Percentiles rank a stretch among this genome's conserved stretches.
phyloP scores from a whole-genome alignment of 2,329 filamentous ascomycete genomes.

The Venturia aucupariae region DNA sequence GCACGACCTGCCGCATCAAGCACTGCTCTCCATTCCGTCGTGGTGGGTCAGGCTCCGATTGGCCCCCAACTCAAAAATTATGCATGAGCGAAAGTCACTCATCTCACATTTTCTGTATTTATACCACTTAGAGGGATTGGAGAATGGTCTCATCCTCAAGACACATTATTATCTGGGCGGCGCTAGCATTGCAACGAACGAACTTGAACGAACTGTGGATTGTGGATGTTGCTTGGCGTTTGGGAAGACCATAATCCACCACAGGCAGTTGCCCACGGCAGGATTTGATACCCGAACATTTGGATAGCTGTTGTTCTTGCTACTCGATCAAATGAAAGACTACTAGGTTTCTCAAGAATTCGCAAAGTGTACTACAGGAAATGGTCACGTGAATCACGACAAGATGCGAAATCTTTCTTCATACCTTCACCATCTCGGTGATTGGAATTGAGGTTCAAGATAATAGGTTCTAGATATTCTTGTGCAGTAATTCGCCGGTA shows the following conservation, averaged over 20 bases:
- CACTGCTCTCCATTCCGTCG: background rate
- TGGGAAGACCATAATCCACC: background rate
- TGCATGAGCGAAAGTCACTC: background rate
- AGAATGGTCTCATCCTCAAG: background rate
- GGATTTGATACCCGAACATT: background rate
- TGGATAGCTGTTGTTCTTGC: background rate
- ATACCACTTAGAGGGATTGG: conserved; percentile 2
- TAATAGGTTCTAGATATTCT: no score
- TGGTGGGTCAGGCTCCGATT: background rate
- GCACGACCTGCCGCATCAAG: background rate
- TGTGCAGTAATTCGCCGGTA: no score
- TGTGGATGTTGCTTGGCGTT: background rate
- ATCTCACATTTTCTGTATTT: background rate
- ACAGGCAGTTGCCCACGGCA: background rate
- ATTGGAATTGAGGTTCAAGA: no score
- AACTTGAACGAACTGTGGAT: no score
- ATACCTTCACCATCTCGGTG: no score
- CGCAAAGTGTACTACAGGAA: background rate
- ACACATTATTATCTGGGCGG: background rate
- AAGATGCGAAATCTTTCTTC: no score
- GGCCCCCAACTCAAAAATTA: background rate
- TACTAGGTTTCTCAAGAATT: background rate
- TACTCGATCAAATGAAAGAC: background rate
- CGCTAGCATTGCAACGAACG: background rate
- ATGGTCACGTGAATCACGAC: no score